Percentiles rank a stretch among this genome's conserved stretches.
These are phyloP conservation scores for Rhizophora mangle DNA, from an alignment of 345 rosid genomes.

Conservation along the genomic window DNA sequence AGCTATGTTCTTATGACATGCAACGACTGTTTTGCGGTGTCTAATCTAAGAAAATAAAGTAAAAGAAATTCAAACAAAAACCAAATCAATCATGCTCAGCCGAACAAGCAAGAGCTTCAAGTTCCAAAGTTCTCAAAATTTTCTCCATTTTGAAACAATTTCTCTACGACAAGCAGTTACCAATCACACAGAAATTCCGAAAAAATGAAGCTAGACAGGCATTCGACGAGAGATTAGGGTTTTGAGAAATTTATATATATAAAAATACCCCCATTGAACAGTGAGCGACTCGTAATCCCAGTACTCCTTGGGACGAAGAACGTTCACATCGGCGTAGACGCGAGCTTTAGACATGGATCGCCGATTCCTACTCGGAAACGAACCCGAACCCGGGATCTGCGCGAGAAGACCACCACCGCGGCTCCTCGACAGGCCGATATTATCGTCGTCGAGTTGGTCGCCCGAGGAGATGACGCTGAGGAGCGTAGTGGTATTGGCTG, in stretches of 20 bases:
- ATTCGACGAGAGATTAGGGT: slow-evolving; percentile 3
- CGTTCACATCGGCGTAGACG: slow-evolving; percentile 82
- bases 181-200: neutral
- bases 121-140: neutral
- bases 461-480: slow-evolving; percentile 4
- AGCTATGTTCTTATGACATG: too few species aligned
- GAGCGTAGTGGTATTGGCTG: neutral
- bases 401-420: neutral
- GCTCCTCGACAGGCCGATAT: neutral
- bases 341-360: slow-evolving; percentile 83
- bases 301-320: slow-evolving; percentile 73
- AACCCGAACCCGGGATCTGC: slow-evolving; percentile 33
- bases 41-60: too few species aligned
- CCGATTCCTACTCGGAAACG: slow-evolving; percentile 7
- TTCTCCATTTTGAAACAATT: too few species aligned
- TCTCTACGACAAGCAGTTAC: neutral
- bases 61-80: too few species aligned
- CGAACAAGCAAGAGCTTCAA: too few species aligned
- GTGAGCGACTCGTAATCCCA: slow-evolving; percentile 58
- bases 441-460: slow-evolving; percentile 18
- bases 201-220: neutral
- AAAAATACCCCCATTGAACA: slow-evolving; percentile 71
- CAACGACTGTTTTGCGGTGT: too few species aligned
- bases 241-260: neutral
- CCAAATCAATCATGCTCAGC: too few species aligned